phyloP scores from a whole-genome alignment of 2,329 filamentous ascomycete genomes.

The Paecilomyces variotii region DNA sequence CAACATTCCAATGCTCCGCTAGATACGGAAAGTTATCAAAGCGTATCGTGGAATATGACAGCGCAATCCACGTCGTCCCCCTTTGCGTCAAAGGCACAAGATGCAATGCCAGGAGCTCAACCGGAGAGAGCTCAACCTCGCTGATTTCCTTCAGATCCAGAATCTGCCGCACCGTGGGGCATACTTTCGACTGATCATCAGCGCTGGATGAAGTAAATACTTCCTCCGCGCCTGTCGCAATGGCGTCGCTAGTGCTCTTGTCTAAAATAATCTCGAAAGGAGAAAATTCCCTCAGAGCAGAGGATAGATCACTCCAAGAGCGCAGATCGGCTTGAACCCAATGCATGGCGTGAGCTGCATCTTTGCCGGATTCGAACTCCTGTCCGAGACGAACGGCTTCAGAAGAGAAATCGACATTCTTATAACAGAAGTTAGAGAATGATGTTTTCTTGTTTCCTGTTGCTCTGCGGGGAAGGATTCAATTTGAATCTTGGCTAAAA shows the following conservation, averaged over 20 bases:
- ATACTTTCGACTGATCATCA: slow-evolving; percentile 7
- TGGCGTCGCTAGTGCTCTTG: slow-evolving; percentile 32
- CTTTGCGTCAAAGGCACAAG: slow-evolving; percentile 20
- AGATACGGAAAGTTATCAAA: slow-evolving; percentile 21
- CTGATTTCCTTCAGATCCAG: slow-evolving; percentile 3
- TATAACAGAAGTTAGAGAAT: background rate
- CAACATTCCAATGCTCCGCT: slow-evolving; percentile 18
- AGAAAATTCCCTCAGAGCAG: slow-evolving; percentile 13
- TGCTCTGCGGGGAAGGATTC: slow-evolving; percentile 3
- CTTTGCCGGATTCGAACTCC: slow-evolving; percentile 14
- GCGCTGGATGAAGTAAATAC: slow-evolving; percentile 6
- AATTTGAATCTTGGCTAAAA: background rate
- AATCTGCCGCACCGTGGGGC: slow-evolving; percentile 14
- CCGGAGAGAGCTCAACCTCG: slow-evolving; percentile 17
- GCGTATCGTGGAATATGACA: slow-evolving; percentile 27
- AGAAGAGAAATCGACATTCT: slow-evolving; percentile 31
- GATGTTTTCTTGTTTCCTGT: background rate
- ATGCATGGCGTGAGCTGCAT: slow-evolving; percentile 18
- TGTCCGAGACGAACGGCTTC: slow-evolving; percentile 29
- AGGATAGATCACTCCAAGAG: slow-evolving; percentile 18
- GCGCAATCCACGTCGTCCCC: slow-evolving; percentile 21
- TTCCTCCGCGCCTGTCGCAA: slow-evolving; percentile 19
- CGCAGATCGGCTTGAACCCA: slow-evolving; percentile 24
- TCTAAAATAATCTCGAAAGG: slow-evolving; percentile 28
- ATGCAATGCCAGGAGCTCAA: slow-evolving; percentile 27